A percentile compares a stretch with the other conserved stretches of the same genome.
Conservation (phyloP, 768 basidiomycete species). For the Lactifluus pinguis region DNA sequence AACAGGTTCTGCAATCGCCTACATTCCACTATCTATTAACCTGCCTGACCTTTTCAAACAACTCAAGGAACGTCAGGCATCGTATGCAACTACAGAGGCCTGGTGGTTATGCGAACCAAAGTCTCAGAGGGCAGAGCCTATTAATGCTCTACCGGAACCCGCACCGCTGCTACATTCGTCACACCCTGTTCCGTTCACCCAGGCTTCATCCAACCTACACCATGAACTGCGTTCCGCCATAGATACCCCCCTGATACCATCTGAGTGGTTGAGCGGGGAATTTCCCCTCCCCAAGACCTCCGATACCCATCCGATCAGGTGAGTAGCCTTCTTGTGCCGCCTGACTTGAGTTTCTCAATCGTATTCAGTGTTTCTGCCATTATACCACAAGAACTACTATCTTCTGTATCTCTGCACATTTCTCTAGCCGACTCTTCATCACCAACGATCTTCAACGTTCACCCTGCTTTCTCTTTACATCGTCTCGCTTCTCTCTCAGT, state of each 20-base stretch:
- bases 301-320: conserved; percentile 19
- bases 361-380: conserved; percentile 48
- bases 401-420: conserved; percentile 41
- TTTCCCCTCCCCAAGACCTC: conserved; percentile 16
- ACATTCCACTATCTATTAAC: conserved; percentile 19
- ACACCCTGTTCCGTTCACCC: neutral
- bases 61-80: conserved; percentile 17
- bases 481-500: conserved; percentile 26
- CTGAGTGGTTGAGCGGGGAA: conserved; percentile 8
- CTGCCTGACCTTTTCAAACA: conserved; percentile 17
- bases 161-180: neutral
- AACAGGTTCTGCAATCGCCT: conserved; percentile 16
- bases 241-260: conserved; percentile 19
- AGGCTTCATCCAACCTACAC: conserved; percentile 17
- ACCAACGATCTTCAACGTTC: conserved; percentile 40
- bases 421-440: conserved; percentile 27
- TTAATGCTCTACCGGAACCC: neutral
- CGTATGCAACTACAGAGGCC: conserved; percentile 14
- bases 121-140: neutral
- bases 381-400: conserved; percentile 49
- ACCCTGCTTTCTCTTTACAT: conserved; percentile 37
- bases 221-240: conserved; percentile 23
- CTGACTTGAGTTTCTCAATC: conserved; percentile 23
- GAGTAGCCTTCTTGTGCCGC: neutral
- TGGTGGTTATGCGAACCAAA: conserved; percentile 18